Conservation (phyloP, 495 filamentous ascomycete genomes). For the Extremus antarcticus region DNA sequence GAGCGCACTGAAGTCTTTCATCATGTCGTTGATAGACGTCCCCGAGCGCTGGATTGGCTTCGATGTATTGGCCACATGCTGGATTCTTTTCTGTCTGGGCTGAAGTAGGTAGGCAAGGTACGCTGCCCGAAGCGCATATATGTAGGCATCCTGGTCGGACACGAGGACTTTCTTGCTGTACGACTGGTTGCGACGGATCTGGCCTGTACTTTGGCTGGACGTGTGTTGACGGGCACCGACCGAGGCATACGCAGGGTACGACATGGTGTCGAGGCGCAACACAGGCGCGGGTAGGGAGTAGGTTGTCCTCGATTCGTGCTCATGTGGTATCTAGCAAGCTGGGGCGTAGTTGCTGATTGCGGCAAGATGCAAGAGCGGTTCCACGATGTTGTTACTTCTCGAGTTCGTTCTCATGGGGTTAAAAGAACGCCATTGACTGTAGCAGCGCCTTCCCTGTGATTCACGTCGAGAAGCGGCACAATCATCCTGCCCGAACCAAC, state of each 20-base stretch:
- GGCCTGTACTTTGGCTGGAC: constrained; percentile 45
- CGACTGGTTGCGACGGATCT: constrained; percentile 42
- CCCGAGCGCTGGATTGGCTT: constrained; percentile 47
- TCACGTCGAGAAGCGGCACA: not conserved
- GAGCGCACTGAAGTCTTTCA: constrained; percentile 66
- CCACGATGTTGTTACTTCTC: not conserved
- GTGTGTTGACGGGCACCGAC: constrained; percentile 30
- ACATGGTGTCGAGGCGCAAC: constrained; percentile 11
- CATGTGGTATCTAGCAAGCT: not conserved
- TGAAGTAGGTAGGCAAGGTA: constrained; percentile 90
- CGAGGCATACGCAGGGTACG: constrained; percentile 6
- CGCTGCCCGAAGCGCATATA: constrained; percentile 78
- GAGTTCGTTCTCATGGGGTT: not conserved
- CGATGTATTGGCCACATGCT: constrained; percentile 60
- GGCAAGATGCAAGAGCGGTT: not conserved
- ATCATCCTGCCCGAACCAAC: not conserved
- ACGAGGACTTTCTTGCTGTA: constrained; percentile 37
- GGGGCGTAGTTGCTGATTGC: not conserved
- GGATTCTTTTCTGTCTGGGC: constrained; percentile 73
- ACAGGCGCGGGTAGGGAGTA: not conserved
- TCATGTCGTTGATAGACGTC: constrained; percentile 58
- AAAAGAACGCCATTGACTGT: not conserved
- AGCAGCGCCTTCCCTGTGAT: not conserved
- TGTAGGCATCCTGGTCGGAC: constrained; percentile 66
- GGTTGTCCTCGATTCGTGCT: not conserved